These are phyloP conservation scores for Cryptococcus sp. DNA, from an alignment of 1,284 basidiomycete species.

Conservation along the genomic window DNA sequence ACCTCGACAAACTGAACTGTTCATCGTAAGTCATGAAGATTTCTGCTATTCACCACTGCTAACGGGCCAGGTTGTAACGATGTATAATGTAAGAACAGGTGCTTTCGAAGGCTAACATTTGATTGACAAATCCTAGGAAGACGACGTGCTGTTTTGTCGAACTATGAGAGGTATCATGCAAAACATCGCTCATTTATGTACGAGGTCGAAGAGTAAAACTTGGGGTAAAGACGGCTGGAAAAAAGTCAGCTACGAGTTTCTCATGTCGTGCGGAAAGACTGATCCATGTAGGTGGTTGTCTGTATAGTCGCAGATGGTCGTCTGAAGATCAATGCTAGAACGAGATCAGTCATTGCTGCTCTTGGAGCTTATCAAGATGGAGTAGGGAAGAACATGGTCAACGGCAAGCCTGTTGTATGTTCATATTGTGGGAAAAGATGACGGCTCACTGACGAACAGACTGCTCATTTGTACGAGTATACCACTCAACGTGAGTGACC, in stretches of 20 bases:
- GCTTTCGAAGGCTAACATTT: neutral
- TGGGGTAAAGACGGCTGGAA: constrained; percentile 98
- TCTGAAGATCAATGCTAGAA: constrained; percentile 77
- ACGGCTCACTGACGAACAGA: constrained; percentile 26
- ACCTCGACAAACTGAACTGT: constrained; percentile 68
- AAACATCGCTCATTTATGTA: constrained; percentile 54
- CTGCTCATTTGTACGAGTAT: constrained; percentile 93
- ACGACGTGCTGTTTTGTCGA: constrained; percentile 69
- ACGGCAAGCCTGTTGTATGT: constrained; percentile 66
- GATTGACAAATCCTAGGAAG: constrained; percentile 49
- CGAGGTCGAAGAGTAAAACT: constrained; percentile 61
- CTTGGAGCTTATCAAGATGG: constrained; percentile 84
- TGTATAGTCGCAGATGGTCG: constrained; percentile 70
- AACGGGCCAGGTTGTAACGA: constrained; percentile 57
- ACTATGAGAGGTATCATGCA: constrained; percentile 92
- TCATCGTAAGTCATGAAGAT: constrained; percentile 51
- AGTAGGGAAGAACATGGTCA: constrained; percentile 87
- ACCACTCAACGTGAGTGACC: constrained; percentile 69
- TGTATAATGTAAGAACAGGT: constrained; percentile 58
- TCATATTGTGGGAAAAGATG: neutral
- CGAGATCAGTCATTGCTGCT: constrained; percentile 76
- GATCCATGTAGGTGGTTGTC: constrained; percentile 48
- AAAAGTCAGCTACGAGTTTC: constrained; percentile 56
- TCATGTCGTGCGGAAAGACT: neutral
- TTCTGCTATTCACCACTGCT: neutral